Base-by-base conservation (phyloP, 2,329 filamentous ascomycete species). In the Xylaria sp. region DNA sequence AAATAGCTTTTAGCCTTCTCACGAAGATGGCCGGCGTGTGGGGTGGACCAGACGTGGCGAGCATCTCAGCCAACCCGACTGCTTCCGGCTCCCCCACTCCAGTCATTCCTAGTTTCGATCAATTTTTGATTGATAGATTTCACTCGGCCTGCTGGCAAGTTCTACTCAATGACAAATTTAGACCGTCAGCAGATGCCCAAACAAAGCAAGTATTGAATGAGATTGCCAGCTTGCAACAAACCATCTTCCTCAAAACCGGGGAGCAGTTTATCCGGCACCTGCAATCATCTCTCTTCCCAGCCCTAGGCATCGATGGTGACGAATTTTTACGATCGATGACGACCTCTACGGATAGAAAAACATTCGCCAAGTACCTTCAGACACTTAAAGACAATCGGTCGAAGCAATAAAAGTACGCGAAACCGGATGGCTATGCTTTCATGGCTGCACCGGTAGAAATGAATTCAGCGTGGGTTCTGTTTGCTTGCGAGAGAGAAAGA, bases 101-200 rank as follows among this genome's bases (percentile, higher is more conserved):
- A 9, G 76, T 75, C 16, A 86, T 99, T 34, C 90, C 92, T 1
- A 93, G 94, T 5, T 99, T 99, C 71, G 92, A 96, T 67, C 83
- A 84, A 59, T 97, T 96, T 75, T 89, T 96, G 75, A 89, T 97
- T 60, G 85, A 90, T 49, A 85, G 89, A 19, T 96, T 99, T 77
- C 93, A 96, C 60, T 84, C 90, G 0, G 82, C 95, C 6, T 92
- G 90, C 73, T 99, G 94, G 94, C 89, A 90, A 47, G 86, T 97
- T 5, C 85, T 96, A 42, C 85, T 85, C 46, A 89, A 92, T 50
- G 80, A 88, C 4, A 82, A 82, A 18, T 97, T 97, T 80, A 89
- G 89, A 65, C 85, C 91, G 1, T 86, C 87, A 64, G 76, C 78
- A 57, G 94, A 99, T 72, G 92, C 92, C 1, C 92, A 96, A 76